Percentiles rank a stretch among this genome's conserved stretches.
These are phyloP conservation scores for Yamadazyma phyllophila DNA, from an alignment of 805 yeast genomes.

Conservation along the genomic window DNA sequence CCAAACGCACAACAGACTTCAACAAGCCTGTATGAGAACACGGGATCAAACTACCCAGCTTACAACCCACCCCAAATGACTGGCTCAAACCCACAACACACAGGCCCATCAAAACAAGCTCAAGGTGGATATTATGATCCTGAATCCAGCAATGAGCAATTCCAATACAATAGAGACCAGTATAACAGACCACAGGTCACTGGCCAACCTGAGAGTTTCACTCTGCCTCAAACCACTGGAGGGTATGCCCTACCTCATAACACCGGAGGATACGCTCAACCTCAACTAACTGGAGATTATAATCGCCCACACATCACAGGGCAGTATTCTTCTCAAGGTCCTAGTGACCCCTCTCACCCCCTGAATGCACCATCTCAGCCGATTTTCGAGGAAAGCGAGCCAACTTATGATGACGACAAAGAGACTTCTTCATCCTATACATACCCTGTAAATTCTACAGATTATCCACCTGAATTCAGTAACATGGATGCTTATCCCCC, in stretches of 20 bases:
- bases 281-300: slow-evolving; percentile 5
- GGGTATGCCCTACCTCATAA: no score
- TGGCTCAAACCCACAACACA: background rate
- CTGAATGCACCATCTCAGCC: background rate
- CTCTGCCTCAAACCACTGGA: background rate
- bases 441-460: background rate
- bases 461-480: slow-evolving; percentile 3
- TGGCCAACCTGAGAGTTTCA: background rate
- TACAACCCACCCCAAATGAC: background rate
- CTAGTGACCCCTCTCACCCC: no score
- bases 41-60: background rate
- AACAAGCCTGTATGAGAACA: background rate
- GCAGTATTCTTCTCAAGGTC: background rate
- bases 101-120: background rate
- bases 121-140: no score
- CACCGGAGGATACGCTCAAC: background rate
- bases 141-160: no score
- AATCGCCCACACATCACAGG: background rate
- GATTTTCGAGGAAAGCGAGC: background rate
- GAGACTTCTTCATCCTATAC: background rate
- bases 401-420: background rate
- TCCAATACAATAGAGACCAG: no score
- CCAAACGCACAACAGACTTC: background rate
- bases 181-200: background rate
- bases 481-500: slow-evolving; percentile 14